Evolutionary conservation across 2,329 filamentous ascomycete species (phyloP).

Genomic region (Mariannaea sp.): DNA sequence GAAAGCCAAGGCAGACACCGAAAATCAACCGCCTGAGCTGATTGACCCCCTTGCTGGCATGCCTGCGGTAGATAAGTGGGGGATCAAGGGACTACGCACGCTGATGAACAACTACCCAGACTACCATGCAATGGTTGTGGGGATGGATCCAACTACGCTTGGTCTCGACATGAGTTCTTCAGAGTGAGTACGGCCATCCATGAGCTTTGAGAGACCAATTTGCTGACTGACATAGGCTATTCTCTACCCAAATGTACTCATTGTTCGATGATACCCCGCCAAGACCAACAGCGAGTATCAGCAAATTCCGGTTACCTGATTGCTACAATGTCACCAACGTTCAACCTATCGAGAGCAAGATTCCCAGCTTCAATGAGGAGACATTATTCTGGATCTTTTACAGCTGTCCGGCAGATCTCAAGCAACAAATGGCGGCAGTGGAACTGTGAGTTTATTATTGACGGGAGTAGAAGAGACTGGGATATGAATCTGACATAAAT

Average conservation of each 20-base stretch:
- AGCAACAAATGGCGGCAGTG: conserved; percentile 66
- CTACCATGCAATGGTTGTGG: conserved; percentile 64
- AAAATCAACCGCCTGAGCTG: conserved; percentile 46
- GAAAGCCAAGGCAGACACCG: conserved; percentile 52
- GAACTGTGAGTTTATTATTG: conserved; percentile 61
- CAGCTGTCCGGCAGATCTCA: conserved; percentile 65
- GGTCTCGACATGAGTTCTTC: conserved; percentile 62
- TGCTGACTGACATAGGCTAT: conserved; percentile 46
- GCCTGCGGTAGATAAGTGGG: conserved; percentile 67
- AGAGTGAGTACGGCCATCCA: conserved; percentile 54
- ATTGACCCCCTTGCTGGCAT: conserved; percentile 66
- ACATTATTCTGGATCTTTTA: conserved; percentile 74
- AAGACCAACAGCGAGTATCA: conserved; percentile 55
- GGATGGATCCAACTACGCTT: conserved; percentile 61
- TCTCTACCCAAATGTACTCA: conserved; percentile 65
- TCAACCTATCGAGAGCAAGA: conserved; percentile 67
- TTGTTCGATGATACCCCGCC: conserved; percentile 65
- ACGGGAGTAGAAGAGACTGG: too few relatives aligned
- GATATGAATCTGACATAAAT: conserved; percentile 15
- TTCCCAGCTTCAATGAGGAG: conserved; percentile 70
- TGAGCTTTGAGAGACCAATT: background rate
- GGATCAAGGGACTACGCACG: conserved; percentile 65
- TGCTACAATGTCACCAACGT: conserved; percentile 71
- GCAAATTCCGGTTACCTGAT: conserved; percentile 64
- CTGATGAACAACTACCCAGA: conserved; percentile 68